Base-by-base conservation (phyloP, 371 early-diverging fungal genomes). In the Mucor mucedo region DNA sequence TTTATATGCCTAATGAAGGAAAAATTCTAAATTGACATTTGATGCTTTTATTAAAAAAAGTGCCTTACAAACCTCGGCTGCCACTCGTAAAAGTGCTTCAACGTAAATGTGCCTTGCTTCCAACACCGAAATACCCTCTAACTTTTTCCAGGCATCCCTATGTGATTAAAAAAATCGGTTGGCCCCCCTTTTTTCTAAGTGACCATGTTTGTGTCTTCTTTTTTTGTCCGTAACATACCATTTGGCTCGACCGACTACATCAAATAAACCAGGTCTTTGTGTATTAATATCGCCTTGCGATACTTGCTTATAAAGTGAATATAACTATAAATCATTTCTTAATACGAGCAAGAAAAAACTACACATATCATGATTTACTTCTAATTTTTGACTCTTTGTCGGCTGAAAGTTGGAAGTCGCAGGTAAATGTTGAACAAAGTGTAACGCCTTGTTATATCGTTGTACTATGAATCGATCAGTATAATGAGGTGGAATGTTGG, bases 231-330 rank as follows among this genome's bases (percentile, higher is more conserved):
- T 33, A 3, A 11, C 14, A 2, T 72, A 79, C 82, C 82, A 81
- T 61, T 78, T 81, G 1, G 82, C 78, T 60, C 77, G 65, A 16
- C 82, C 82, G 48, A 78, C 75, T 39, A 78, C 69, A 65, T 81
- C 82, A 65, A 78, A 81, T 58, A 81, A 50, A 4, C 78, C 82
- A 2, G 81, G 81, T 27, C 81, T 49, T 60, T 71, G 69, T 14
- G 77, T 75, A 61, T 71, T 71, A 2, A 77, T 65, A 65, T 80
- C 61, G 4, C 81, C 81, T 30, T 72, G 65, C 10, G 80, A 70
- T 10, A 72, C 78, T 71, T 80, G 81, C 35, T 80, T 80, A 58
- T 80, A 78, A 27, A 74, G 66, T n/a, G 76, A 78, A 65, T 80
- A 80, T 9, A 79, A 62, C 80, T 79, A 50, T 44, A 5, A 16